Base-by-base conservation (phyloP, 805 yeast genomes). In the Candida yuanshanica region DNA sequence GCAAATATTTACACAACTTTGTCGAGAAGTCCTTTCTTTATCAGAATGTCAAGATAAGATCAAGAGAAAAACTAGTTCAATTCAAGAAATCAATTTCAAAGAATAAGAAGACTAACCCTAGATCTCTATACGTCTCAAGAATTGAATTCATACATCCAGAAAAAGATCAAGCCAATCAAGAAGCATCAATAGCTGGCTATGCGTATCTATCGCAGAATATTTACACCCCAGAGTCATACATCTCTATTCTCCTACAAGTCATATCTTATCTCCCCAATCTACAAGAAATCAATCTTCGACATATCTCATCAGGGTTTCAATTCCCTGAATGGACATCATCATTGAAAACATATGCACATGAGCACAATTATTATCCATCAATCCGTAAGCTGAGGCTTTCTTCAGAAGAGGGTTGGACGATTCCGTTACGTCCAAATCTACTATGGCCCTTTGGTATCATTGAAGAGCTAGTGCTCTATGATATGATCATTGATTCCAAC, bases 271-370 rank as follows among this genome's bases (percentile, higher is more conserved):
- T 75, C 7, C 79, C 72, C 33, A 77, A 75, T 33, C 45, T 77
- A 8, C 54, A 63, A 24, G 61, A 60, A 20, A 49, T 79, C 7
- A 51, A 55, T 13, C 46, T 79, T 10, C 58, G 61, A 17, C 70
- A 76, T 35, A 66, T 79, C 1, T 68, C 78, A 5, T 78, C 79
- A 6, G 68, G 68, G 18, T 78, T 79, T 50, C 60, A 53, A 31
- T 71, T 73, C 43, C 61, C 63, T 16, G 53, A 52, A 33, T 53
- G 59, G 55, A 34, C 54, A 31, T 62, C 52, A 25, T 50, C 56
- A 0, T 37, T 50, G 31, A 55, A 52, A 25, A 49, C 55, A 7
- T 53, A 48, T 34, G 58, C 59, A 1, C 50, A 47, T 41, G 55
- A 52, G 42, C 55, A 51, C 37, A 48, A 49, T 39, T 48, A 48